A percentile compares a stretch with the other conserved stretches of the same genome.
Conservation (phyloP, 1,284 basidiomycete genomes). For the Leccinum griseonigrum region DNA sequence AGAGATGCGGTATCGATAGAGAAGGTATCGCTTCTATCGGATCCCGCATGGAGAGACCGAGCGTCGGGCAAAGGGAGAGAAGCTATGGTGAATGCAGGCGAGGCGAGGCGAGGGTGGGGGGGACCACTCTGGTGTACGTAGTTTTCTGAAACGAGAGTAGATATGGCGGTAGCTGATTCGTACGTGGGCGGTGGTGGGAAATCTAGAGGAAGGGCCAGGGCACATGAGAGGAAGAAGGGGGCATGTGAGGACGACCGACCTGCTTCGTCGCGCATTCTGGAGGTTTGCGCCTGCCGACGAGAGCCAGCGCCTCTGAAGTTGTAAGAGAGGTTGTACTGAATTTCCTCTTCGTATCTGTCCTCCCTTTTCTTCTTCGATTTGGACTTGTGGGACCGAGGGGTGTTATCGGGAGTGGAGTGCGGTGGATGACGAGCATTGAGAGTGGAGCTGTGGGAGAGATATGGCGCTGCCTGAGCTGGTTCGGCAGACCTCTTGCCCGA, state of each 20-base stretch:
- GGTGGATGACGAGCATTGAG: conserved; percentile 53
- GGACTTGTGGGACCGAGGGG: conserved; percentile 49
- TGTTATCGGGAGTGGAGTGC: conserved; percentile 48
- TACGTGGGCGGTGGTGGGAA: conserved; percentile 33
- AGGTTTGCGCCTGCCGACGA: conserved; percentile 27
- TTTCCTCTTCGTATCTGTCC: conserved; percentile 36
- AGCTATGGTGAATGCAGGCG: conserved; percentile 27
- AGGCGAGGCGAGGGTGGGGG: conserved; percentile 22
- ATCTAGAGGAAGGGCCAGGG: conserved; percentile 14
- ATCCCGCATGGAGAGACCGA: conserved; percentile 10
- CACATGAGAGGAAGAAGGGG: conserved; percentile 1
- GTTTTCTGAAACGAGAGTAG: conserved; percentile 30
- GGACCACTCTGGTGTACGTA: conserved; percentile 30
- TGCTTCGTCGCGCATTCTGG: conserved; percentile 28
- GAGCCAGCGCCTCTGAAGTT: conserved; percentile 28
- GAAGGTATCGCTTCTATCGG: conserved; percentile 26
- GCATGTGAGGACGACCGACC: conserved; percentile 17
- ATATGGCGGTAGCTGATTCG: conserved; percentile 30
- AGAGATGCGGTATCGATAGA: conserved; percentile 21
- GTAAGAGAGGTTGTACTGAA: conserved; percentile 35
- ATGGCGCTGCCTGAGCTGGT: conserved; percentile 35
- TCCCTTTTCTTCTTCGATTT: conserved; percentile 36
- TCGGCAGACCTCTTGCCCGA: conserved; percentile 33
- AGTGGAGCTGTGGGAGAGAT: conserved; percentile 53
- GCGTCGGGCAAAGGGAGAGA: conserved; percentile 22